Base-by-base conservation (phyloP, 768 basidiomycete species). In the Hortiboletus flavorubellus region DNA sequence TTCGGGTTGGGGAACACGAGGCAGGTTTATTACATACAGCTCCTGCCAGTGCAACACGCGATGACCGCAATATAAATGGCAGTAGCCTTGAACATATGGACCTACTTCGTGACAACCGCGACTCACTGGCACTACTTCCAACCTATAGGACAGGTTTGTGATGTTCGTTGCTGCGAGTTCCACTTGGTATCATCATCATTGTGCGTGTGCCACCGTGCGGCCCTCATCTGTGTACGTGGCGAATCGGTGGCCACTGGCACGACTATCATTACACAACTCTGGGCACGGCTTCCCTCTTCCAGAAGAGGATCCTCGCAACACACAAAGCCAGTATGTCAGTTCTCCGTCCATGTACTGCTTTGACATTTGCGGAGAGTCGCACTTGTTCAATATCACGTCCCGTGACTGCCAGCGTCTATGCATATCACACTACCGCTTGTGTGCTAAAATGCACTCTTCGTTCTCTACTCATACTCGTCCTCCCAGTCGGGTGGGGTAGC, bases 21-120 rank as follows among this genome's bases (percentile, higher is more conserved):
- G 68, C 61, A 47, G 41, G 64, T 66, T 68, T 67, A 67, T 68
- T 67, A 67, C 64, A 67, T 63, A 66, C 56, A 44, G 38, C 16
- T 34, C 43, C 34, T 46, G 57, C 45, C 40, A 30, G 47, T 33
- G 31, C 44, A 51, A 54, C 56, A 62, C 56, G 59, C 53, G 62
- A 50, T 46, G 47, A 23, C 29, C 14, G 31, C 45, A 23, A 40
- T 42, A 51, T 46, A 63, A 55, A 61, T 39, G 48, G 41, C 23
- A 41, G 18, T n/a, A 33, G 14, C 35, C 39, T 26, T 5, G 26
- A 26, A 26, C 5, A 26, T 26, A 26, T 26, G 5, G 26, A 26
- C 26, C 26, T 26, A 26, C 26, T 26, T 26, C 26, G 26, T 26
- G 26, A 26, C 26, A 26, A 26, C 5, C 26, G 26, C 26, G 26